Conservation (phyloP, 2,329 filamentous ascomycete genomes). For the Fonsecaea nubica region DNA sequence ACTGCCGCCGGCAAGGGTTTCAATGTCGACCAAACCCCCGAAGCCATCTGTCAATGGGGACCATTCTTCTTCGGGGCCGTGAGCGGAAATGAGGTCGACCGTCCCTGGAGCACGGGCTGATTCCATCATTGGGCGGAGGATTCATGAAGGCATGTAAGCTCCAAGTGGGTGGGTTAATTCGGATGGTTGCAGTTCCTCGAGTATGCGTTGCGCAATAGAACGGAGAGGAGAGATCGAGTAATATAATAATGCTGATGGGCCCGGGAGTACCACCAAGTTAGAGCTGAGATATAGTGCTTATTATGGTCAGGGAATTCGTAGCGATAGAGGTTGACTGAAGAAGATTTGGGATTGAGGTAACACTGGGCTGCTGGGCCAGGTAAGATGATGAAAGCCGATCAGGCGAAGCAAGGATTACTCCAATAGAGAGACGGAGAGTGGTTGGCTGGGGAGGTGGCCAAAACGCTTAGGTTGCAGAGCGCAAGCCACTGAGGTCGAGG, state of each 20-base stretch:
- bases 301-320: constrained; percentile 2
- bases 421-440: background rate
- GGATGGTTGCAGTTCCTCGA: background rate
- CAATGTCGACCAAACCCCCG: constrained; percentile 17
- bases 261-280: background rate
- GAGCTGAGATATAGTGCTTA: constrained; percentile 24
- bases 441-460: background rate
- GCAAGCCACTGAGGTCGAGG: background rate
- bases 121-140: constrained; percentile 24
- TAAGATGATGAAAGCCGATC: background rate
- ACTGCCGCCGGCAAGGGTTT: constrained; percentile 9
- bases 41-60: constrained; percentile 12
- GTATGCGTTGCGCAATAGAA: background rate
- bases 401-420: background rate
- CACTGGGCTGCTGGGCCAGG: constrained; percentile 10
- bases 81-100: constrained; percentile 24
- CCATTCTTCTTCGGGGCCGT: constrained; percentile 20
- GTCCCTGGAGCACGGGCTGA: constrained; percentile 29
- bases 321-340: constrained; percentile 10
- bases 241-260: constrained; percentile 15
- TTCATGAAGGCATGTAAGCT: constrained; percentile 25
- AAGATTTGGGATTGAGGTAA: background rate
- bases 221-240: background rate
- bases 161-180: background rate
- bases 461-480: constrained; percentile 1